Conservation (phyloP, 1,284 basidiomycete genomes). For the Ceratobasidium sp. region DNA sequence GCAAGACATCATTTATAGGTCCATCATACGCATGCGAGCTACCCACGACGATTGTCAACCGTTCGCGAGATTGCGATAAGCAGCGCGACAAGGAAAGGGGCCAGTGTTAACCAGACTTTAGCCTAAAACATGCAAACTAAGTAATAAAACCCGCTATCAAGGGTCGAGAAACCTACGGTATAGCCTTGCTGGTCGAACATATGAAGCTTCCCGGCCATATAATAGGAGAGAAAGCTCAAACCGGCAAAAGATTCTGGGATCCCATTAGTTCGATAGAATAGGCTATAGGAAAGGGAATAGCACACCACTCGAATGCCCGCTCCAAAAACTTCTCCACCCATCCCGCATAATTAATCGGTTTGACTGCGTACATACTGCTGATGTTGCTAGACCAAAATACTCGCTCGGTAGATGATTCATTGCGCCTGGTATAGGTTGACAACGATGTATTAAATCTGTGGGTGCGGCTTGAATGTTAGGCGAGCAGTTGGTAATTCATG, state of each 20-base stretch:
- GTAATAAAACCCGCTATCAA: too few relatives aligned
- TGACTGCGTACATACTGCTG: slow-evolving; percentile 83
- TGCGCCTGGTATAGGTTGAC: slow-evolving; percentile 77
- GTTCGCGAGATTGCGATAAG: slow-evolving; percentile 84
- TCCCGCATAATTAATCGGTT: slow-evolving; percentile 74
- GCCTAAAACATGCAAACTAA: slow-evolving; percentile 56
- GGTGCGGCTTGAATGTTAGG: neutral
- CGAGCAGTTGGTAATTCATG: too few relatives aligned
- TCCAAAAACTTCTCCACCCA: slow-evolving; percentile 95
- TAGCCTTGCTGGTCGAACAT: slow-evolving; percentile 88
- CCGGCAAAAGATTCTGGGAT: slow-evolving; percentile 81
- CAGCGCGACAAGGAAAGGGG: slow-evolving; percentile 83
- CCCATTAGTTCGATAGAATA: neutral
- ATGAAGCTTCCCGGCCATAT: slow-evolving; percentile 92
- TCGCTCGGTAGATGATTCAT: slow-evolving; percentile 67
- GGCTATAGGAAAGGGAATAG: slow-evolving; percentile 47
- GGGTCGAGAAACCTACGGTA: slow-evolving; percentile 56
- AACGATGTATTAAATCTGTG: slow-evolving; percentile 72
- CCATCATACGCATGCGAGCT: neutral
- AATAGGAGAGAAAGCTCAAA: slow-evolving; percentile 89
- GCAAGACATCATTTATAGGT: neutral
- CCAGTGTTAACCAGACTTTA: slow-evolving; percentile 87
- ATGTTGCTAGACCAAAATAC: slow-evolving; percentile 78
- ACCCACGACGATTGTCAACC: neutral
- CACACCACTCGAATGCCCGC: slow-evolving; percentile 89